Evolutionary conservation across 345 rosid genomes (phyloP), one percentile per base, ranked within the genome.

Genomic region (Acer campestre): DNA sequence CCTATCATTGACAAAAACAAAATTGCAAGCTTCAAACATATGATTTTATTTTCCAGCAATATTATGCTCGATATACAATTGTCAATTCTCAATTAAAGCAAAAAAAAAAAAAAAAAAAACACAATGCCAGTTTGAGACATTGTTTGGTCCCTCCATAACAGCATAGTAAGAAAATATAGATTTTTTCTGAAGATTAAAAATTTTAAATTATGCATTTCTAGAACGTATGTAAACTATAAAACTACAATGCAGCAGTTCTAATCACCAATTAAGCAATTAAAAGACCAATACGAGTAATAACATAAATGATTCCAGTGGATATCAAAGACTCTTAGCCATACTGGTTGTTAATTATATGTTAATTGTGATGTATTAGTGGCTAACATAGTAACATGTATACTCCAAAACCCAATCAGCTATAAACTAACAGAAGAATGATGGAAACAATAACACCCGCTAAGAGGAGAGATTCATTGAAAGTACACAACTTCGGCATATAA

Each of bases 1-100:
- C 98, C 99, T 96, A 89, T 80, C 85, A 84, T 80, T 76, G 58
- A 70, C 51, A 31, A 56, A 73, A 44, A 25, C 20, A 69, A 49
- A 7, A 38, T 13, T 59, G 61, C 74, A 74, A 84, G 67, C 70
- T 65, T 62, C 17, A 6, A 61, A 42, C 10, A 56, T n/a, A 29
- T 20, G 40, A 35, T 44, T 18, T 38, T 63, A 14, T 35, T 44
- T 10, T 51, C 38, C 31, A 64, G 22, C 18, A 29, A 53, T 40
- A 14, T 9, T 44, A 61, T 58, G 17, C 31, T 67, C 25, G 25
- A 29, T 2, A 56, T 23, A 38, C 23, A 3, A 14, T 25, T 8
- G 18, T 22, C 7, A 23, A 68, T 61, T 58, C 46, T 22, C 6
- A 23, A 68, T 61, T 58, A 13, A 56, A 56, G 38, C 31, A 40